Percentiles rank a stretch among this genome's conserved stretches.
phyloP scores from a whole-genome alignment of 768 basidiomycete species.

The Lactifluus subvellereus region DNA sequence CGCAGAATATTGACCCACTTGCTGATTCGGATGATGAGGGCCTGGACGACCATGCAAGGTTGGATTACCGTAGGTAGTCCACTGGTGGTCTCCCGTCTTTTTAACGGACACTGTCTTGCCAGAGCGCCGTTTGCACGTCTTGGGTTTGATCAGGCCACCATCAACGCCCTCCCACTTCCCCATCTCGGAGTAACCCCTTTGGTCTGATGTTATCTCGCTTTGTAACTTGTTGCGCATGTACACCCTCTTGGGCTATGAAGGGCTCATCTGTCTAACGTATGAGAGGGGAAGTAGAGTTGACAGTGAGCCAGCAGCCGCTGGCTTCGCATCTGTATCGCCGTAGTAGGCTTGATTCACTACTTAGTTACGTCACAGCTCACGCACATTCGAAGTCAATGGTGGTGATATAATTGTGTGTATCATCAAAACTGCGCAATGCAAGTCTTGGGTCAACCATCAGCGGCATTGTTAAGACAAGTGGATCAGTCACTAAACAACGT shows the following conservation, averaged over 20 bases:
- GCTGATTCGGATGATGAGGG: slow-evolving; percentile 70
- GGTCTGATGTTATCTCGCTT: not conserved
- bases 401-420: not conserved
- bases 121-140: slow-evolving; percentile 24
- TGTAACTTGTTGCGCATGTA: not conserved
- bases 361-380: not conserved
- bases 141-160: slow-evolving; percentile 18
- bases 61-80: slow-evolving; percentile 56
- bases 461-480: not conserved
- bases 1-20: slow-evolving; percentile 57
- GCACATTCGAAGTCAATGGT: not conserved
- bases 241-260: slow-evolving; percentile 1
- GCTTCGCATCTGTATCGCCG: not conserved
- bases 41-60: slow-evolving; percentile 53
- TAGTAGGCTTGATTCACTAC: not conserved
- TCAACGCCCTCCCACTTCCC: slow-evolving; percentile 12
- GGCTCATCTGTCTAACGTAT: not conserved
- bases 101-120: not conserved
- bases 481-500: too few relatives aligned
- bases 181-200: slow-evolving; percentile 7
- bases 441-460: not conserved
- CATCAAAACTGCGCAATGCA: not conserved
- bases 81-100: not conserved
- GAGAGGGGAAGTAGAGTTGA: not conserved
- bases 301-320: not conserved